Evolutionary conservation across 345 rosid species (phyloP), one percentile per base, ranked within the genome.

Genomic region (Lumnitzera racemosa): DNA sequence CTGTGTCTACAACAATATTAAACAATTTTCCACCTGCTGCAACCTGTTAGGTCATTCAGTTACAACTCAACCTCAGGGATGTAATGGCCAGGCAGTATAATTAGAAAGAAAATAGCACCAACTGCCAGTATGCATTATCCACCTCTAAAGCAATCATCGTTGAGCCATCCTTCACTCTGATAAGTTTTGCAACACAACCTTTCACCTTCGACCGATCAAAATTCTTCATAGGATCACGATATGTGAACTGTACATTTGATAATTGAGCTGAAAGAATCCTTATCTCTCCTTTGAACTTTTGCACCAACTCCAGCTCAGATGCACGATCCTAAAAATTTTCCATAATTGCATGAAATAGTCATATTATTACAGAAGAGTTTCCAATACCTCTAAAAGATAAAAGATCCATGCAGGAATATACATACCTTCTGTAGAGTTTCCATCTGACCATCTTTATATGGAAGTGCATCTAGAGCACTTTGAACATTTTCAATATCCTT

Each of bases 61-160:
- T 31, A 71, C 36, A 68, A 53, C 65, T 61, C 56, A 48, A 72
- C 61, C 24, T 66, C 4, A 55, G 46, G 53, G 20, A 49, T 52
- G 11, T 13, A 36, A 36, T 6, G 9, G 7, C 5, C 43, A 36
- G 10, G 43, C 43, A 36, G 10, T 36, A 1, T 27, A 36, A 36
- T 36, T 36, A 36, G 31, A 36, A 36, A 36, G 9, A 36, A 36
- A 4, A 7, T 9, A 36, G 11, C 43, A 7, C 31, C 43, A 36
- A 36, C 43, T 36, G 43, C 43, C 43, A 36, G 9, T 5, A 53
- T 43, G 57, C 46, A 55, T 61, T 47, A 1, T 73, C 61, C 52
- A 94, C 99, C 95, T 94, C 99, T 71, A 94, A 80, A 36, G 99
- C 99, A 69, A 82, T 88, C 96, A 88, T 79, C 47, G 99, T 61